A percentile compares a stretch with the other conserved stretches of the same genome.
phyloP scores from a whole-genome alignment of 2,329 filamentous ascomycete genomes.

The Lasiodiplodia citricola region DNA sequence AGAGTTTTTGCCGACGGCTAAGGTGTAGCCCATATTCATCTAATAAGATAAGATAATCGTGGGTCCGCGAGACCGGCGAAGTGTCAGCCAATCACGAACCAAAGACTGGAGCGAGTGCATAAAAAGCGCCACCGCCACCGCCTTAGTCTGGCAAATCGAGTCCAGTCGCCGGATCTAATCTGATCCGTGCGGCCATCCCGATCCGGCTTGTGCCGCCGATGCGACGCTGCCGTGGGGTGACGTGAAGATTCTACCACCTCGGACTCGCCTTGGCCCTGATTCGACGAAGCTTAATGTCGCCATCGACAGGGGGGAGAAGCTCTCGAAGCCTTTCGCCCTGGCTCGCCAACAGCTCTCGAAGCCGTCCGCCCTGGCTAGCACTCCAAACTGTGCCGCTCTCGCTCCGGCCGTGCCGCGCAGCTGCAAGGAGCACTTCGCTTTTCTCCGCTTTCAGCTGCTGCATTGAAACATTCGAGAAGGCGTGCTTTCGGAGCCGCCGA shows the following conservation, averaged over 20 bases:
- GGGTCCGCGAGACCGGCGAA: not conserved
- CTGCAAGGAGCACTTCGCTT: not conserved
- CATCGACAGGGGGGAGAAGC: not conserved
- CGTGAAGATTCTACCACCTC: constrained; percentile 7
- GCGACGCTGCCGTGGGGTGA: constrained; percentile 13
- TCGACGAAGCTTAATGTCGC: too few species aligned
- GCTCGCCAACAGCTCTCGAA: not conserved
- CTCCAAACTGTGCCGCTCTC: not conserved
- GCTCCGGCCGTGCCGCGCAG: not conserved
- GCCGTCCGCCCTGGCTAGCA: too few species aligned
- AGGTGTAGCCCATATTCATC: constrained; percentile 5
- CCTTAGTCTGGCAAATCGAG: constrained; percentile 1
- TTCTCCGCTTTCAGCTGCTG: not conserved
- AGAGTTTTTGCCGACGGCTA: constrained; percentile 7
- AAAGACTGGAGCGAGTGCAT: not conserved
- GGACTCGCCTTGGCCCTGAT: not conserved
- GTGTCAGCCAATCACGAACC: not conserved
- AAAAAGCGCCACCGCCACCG: constrained; percentile 13
- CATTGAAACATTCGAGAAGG: not conserved
- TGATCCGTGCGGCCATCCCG: constrained; percentile 10
- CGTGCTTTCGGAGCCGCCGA: constrained; percentile 1
- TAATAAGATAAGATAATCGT: constrained; percentile 24
- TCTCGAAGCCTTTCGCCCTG: not conserved
- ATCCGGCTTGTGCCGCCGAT: constrained; percentile 3
- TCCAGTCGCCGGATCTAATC: constrained; percentile 20